Evolutionary conservation across 1,284 basidiomycete species (phyloP), one percentile per base, ranked within the genome.

Genomic region (Boletellus deceptivus): DNA sequence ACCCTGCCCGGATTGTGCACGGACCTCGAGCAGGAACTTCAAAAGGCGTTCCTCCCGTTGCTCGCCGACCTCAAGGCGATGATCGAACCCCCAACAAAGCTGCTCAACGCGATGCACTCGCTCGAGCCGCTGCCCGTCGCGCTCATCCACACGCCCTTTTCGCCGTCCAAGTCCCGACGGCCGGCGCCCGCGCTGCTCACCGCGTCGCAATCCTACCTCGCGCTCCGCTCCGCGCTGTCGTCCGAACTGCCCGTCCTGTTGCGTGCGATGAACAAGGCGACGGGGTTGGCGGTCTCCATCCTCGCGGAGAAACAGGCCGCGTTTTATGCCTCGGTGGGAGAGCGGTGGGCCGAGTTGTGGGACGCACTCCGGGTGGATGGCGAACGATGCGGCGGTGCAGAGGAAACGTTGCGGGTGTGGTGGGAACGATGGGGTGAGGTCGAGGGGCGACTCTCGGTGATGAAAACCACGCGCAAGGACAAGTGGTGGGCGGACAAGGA

Each of bases 331-430:
- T 77, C 78, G 36, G 75, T 84, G 6, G 73, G 77, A 38, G 79
- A 80, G 45, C 70, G 76, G 35, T 91, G 89, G 89, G 75, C 74
- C 1, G 81, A 82, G n/a, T 69, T 91, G 17, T 91, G 89, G 89
- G 84, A 89, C 50, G 85, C 86, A 59, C 71, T 91, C 38, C 75
- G 80, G 34, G 83, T 89, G 10, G 86, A 89, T 36, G 86, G 83
- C 6, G 87, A 89, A 71, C 73, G 80, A 63, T 84, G 83, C 53
- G 80, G 76, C 0, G 83, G 82, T 7, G 76, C 75, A 13, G 76
- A 75, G 1, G 84, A 88, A 70, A 89, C 86, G n/a, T 61, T 81
- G 35, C 71, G 72, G 0, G 83, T 89, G 10, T 90, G 87, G 87
- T 73, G 74, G 64, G 68, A 70, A 36, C 71, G 88, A 16, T 89